Evolutionary conservation across 2,329 filamentous ascomycete species (phyloP).

Genomic region (Chaetothyriales sp.): DNA sequence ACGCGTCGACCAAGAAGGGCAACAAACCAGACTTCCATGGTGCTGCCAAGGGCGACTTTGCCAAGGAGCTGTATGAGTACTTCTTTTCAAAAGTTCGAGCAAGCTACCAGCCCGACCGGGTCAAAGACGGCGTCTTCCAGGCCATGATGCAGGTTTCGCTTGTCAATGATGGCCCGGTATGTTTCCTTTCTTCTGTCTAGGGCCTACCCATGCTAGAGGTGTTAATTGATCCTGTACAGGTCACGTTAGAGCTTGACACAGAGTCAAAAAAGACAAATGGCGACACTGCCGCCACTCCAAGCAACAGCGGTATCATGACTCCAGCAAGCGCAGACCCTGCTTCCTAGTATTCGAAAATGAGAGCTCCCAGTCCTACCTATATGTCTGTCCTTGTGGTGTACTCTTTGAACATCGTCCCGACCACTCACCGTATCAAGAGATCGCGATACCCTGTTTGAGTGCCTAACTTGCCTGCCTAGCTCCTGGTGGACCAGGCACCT

Average conservation of each 20-base stretch:
- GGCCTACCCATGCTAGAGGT: not conserved
- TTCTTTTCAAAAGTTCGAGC: conserved; percentile 65
- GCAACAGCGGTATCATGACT: not conserved
- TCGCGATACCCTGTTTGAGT: not conserved
- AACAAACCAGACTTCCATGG: conserved; percentile 91
- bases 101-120: conserved; percentile 55
- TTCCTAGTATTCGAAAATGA: not conserved
- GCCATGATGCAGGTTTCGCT: conserved; percentile 97
- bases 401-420: not conserved
- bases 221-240: conserved; percentile 8
- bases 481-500: no score
- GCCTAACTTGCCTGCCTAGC: not conserved
- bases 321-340: not conserved
- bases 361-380: no score
- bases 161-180: conserved; percentile 68
- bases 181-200: conserved; percentile 20
- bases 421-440: not conserved
- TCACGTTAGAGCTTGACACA: conserved; percentile 31
- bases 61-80: conserved; percentile 64
- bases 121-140: conserved; percentile 93
- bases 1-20: conserved; percentile 88
- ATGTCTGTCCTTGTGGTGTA: not conserved
- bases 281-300: not conserved
- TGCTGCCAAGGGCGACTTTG: conserved; percentile 62
- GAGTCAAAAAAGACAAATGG: not conserved